phyloP scores from a whole-genome alignment of 805 yeast genomes.

The Ogataea ramenticola region DNA sequence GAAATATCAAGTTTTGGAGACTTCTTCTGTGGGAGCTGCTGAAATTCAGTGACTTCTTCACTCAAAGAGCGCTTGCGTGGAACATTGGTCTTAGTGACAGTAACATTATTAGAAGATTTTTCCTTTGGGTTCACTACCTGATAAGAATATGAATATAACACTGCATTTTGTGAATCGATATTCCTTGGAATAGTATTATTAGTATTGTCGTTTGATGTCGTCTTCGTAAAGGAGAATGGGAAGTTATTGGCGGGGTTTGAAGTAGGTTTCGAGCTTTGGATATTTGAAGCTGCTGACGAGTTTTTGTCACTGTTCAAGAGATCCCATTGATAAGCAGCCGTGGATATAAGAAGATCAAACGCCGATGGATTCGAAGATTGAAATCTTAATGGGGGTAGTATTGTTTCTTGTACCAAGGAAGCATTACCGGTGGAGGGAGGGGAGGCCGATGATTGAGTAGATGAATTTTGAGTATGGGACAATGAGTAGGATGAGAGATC shows the following conservation, averaged over 20 bases:
- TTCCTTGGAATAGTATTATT: not conserved
- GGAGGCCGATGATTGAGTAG: not conserved
- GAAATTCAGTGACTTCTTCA: not conserved
- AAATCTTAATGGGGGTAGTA: not conserved
- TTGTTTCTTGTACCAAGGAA: not conserved
- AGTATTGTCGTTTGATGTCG: no score
- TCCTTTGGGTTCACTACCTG: not conserved
- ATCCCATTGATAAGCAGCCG: conserved; percentile 1
- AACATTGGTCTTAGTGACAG: not conserved
- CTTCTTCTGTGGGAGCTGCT: conserved; percentile 3
- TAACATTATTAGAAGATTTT: not conserved
- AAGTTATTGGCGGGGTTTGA: no score
- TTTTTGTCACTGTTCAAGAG: not conserved
- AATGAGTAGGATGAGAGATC: conserved; percentile 26
- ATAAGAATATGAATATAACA: not conserved
- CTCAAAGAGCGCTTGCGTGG: not conserved
- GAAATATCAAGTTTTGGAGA: conserved; percentile 16
- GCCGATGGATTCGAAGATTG: not conserved
- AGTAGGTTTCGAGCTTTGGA: not conserved
- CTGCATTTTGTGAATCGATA: not conserved
- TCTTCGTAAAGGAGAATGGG: not conserved
- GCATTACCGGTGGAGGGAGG: not conserved
- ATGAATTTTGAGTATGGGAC: not conserved
- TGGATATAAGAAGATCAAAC: not conserved
- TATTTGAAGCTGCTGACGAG: not conserved